A percentile compares a stretch with the other conserved stretches of the same genome.
Evolutionary conservation across 2,329 filamentous ascomycete genomes (phyloP).

Genomic region (Penicillium brevicompactum): DNA sequence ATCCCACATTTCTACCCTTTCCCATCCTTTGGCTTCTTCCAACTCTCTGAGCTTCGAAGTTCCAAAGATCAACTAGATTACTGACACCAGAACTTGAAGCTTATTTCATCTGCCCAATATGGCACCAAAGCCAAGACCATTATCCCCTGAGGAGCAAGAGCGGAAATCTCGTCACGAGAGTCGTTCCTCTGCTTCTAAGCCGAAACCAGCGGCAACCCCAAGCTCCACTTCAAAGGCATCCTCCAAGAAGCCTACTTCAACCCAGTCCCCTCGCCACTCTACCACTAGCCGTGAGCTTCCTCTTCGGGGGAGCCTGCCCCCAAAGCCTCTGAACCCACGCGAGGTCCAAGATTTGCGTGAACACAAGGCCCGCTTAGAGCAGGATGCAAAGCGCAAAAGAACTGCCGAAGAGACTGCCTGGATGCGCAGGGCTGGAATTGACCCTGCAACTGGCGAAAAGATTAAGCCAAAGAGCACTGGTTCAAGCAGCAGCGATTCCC

Average conservation of each 20-base stretch:
- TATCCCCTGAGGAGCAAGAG: too few species aligned
- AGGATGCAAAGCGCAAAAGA: not conserved
- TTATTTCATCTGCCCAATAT: too few species aligned
- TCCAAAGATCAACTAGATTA: too few species aligned
- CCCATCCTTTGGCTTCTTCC: too few species aligned
- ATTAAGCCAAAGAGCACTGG: not conserved
- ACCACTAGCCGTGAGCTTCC: not conserved
- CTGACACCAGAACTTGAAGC: too few species aligned
- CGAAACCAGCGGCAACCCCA: not conserved
- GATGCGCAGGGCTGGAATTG: slow-evolving; percentile 1
- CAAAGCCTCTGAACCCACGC: not conserved
- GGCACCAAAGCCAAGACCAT: too few species aligned
- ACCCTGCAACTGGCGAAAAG: not conserved
- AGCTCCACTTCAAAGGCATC: not conserved
- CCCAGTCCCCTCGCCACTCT: not conserved
- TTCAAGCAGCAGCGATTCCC: not conserved
- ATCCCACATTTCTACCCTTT: too few species aligned
- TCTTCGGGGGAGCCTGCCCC: not conserved
- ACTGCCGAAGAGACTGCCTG: slow-evolving; percentile 1
- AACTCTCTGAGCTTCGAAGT: too few species aligned
- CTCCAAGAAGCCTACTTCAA: not conserved
- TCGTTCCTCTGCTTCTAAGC: not conserved
- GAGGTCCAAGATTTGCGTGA: not conserved
- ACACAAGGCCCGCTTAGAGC: not conserved
- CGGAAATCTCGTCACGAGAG: too few species aligned